Conservation (phyloP, 768 basidiomycete species). For the Lenzites betulinus region DNA sequence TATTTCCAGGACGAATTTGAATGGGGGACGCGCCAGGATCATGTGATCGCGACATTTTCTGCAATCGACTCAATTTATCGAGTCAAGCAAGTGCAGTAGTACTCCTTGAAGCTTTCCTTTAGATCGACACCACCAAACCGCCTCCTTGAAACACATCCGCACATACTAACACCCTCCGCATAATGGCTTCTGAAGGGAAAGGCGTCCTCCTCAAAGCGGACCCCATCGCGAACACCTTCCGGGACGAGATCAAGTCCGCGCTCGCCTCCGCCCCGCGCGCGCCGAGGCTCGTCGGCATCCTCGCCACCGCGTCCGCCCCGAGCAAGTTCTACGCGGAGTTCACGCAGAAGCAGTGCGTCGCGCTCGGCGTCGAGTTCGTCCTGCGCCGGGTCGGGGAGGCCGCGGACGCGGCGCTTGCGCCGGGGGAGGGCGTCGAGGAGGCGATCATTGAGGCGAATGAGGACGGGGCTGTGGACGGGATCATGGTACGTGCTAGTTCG, state of each 20-base stretch:
- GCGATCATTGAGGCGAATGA: conserved; percentile 96
- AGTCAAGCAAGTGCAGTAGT: background rate
- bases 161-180: no score
- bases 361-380: conserved; percentile 85
- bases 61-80: conserved; percentile 10
- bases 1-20: no score
- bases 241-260: conserved; percentile 61
- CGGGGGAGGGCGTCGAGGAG: conserved; percentile 92
- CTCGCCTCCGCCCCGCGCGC: conserved; percentile 40
- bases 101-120: background rate
- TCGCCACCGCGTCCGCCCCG: conserved; percentile 81
- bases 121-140: no score
- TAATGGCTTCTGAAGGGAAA: conserved; percentile 45
- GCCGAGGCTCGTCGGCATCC: conserved; percentile 88
- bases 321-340: conserved; percentile 87
- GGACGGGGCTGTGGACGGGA: conserved; percentile 81
- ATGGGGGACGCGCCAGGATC: conserved; percentile 11
- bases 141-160: no score
- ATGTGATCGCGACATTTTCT: conserved; percentile 16
- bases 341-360: conserved; percentile 87
- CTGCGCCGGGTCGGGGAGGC: conserved; percentile 73
- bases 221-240: conserved; percentile 68
- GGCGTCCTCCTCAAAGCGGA: conserved; percentile 82
- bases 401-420: conserved; percentile 52
- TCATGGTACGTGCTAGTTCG: conserved; percentile 72